Evolutionary conservation across 768 basidiomycete genomes (phyloP).

Genomic region (Tricholoma bakamatsutake): DNA sequence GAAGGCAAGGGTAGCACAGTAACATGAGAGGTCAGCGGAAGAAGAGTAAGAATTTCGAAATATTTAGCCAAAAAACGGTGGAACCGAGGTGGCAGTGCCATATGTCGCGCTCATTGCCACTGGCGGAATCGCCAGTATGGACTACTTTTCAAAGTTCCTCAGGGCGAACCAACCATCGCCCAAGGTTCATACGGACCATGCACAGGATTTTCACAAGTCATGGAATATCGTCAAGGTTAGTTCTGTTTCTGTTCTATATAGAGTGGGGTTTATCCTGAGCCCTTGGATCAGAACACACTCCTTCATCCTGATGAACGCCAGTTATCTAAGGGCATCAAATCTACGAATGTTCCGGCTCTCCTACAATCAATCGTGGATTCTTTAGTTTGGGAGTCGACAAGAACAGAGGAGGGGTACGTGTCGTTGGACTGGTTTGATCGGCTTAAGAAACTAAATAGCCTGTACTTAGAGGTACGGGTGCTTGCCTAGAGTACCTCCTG

Average conservation of each 20-base stretch:
- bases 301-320: slow-evolving; percentile 86
- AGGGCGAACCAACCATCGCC: slow-evolving; percentile 36
- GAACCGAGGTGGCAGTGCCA: not conserved
- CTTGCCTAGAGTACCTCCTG: slow-evolving; percentile 85
- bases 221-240: slow-evolving; percentile 71
- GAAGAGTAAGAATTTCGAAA: too few relatives aligned
- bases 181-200: slow-evolving; percentile 57
- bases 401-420: slow-evolving; percentile 82
- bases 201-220: slow-evolving; percentile 67
- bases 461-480: slow-evolving; percentile 66
- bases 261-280: slow-evolving; percentile 7
- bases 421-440: slow-evolving; percentile 3
- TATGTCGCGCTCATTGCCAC: not conserved
- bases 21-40: too few relatives aligned
- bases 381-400: slow-evolving; percentile 79
- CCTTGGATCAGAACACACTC: slow-evolving; percentile 63
- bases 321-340: slow-evolving; percentile 69
- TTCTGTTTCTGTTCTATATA: not conserved
- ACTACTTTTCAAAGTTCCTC: slow-evolving; percentile 84
- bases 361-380: slow-evolving; percentile 80
- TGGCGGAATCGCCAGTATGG: slow-evolving; percentile 38
- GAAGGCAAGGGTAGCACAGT: too few relatives aligned
- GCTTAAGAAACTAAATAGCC: not conserved
- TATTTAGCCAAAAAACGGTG: too few relatives aligned
- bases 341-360: slow-evolving; percentile 74